Evolutionary conservation across 768 basidiomycete genomes (phyloP), one percentile per base, ranked within the genome.

Genomic region (Suillus subalutaceus): DNA sequence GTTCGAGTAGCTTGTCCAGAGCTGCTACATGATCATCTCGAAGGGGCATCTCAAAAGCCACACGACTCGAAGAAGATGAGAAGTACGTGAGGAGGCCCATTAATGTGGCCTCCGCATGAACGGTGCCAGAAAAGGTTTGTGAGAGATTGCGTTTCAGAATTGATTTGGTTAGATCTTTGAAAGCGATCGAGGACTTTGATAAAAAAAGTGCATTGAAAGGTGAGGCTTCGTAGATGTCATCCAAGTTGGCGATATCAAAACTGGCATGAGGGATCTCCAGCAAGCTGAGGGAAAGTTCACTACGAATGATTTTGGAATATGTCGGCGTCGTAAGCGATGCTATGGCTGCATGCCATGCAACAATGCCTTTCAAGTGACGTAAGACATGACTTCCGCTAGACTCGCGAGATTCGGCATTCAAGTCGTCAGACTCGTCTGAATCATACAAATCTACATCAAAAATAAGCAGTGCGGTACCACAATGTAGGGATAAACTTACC

Each of bases 41-140:
- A 53, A 18, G 18, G 52, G 52, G 16, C 8, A 53, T 53, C 8
- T 53, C 30, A 18, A 18, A 53, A 32, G 15, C 30, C 4, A 32
- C 52, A 10, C 30, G 26, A 18, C 16, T 53, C 4, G 52, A 32
- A 53, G 52, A 18, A 30, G 26, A 3, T 7, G 52, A 32, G 52
- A 63, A 44, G 62, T 63, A 35, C 13, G 32, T 48, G 12, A 52
- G 44, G n/a, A 63, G 46, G 32, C 46, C 32, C 46, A 63, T 63
- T 16, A 37, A n/a, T 32, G 46, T 52, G 8, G 30, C 15, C 43
- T 52, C 62, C 1, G 62, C 26, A 23, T 37, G 46, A 30, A 63
- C 26, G 18, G 32, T 18, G 12, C 62, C 26, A 38, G 30, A 4
- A 12, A 48, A 44, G 20, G 32, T 35, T 30, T 26, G 44, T 26